Conservation (phyloP, 1,284 basidiomycete genomes). For the Anthracocystis panici-leucophaei region DNA sequence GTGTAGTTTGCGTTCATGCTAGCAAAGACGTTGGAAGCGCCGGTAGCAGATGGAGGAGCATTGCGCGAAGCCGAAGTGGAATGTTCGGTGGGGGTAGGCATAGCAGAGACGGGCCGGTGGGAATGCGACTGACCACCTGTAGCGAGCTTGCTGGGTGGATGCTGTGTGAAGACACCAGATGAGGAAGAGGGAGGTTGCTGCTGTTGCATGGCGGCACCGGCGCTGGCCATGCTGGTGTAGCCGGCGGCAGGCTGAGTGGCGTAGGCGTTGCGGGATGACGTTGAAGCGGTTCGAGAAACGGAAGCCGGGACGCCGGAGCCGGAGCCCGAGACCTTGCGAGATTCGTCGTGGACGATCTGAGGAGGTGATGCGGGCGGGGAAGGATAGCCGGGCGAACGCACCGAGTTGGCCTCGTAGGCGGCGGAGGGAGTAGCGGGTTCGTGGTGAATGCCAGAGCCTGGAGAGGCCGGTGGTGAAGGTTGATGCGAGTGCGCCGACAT, state of each 20-base stretch:
- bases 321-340: slow-evolving; percentile 22
- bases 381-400: slow-evolving; percentile 41
- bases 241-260: slow-evolving; percentile 16
- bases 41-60: slow-evolving; percentile 12
- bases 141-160: slow-evolving; percentile 56
- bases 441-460: slow-evolving; percentile 24
- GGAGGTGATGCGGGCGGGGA: slow-evolving; percentile 48
- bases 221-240: slow-evolving; percentile 47
- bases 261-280: slow-evolving; percentile 24
- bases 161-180: slow-evolving; percentile 18
- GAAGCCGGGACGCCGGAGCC: slow-evolving; percentile 24
- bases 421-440: slow-evolving; percentile 6
- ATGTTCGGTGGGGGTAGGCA: slow-evolving; percentile 57
- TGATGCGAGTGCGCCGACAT: slow-evolving; percentile 37
- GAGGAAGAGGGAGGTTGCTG: slow-evolving; percentile 19
- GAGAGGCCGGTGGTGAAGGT: slow-evolving; percentile 45
- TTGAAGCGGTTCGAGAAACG: slow-evolving; percentile 25
- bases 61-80: slow-evolving; percentile 19
- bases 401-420: slow-evolving; percentile 23
- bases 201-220: slow-evolving; percentile 33
- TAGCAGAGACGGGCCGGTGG: slow-evolving; percentile 63
- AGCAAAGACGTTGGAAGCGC: slow-evolving; percentile 44
- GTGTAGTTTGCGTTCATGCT: slow-evolving; percentile 50
- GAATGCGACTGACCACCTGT: slow-evolving; percentile 62
- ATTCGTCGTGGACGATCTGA: slow-evolving; percentile 18